Conservation (phyloP, 208 protist species). For the Porcisia deanei region DNA sequence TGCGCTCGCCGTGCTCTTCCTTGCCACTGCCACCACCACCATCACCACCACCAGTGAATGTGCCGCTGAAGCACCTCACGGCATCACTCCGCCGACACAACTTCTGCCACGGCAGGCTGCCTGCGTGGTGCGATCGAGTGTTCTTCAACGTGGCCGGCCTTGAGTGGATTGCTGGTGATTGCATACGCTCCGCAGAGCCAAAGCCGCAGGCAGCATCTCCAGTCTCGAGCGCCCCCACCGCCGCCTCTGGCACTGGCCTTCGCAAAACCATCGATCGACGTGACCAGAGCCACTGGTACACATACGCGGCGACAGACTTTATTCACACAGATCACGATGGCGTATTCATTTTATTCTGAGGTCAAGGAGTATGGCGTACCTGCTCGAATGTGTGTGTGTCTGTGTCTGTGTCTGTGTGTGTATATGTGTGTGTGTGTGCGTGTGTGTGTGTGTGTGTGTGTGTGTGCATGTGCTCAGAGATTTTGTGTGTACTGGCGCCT, state of each 20-base stretch:
- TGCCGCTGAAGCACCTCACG: conserved; percentile 23
- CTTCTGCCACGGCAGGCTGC: conserved; percentile 52
- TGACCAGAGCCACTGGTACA: conserved; percentile 25
- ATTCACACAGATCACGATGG: conserved; percentile 78
- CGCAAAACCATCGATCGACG: background rate
- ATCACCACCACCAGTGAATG: background rate
- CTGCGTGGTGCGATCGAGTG: conserved; percentile 88
- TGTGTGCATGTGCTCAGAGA: background rate
- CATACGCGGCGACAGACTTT: conserved; percentile 59
- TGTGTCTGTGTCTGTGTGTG: background rate
- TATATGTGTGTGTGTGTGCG: background rate
- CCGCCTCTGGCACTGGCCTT: background rate
- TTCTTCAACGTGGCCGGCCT: conserved; percentile 75
- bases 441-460: conserved; percentile 1
- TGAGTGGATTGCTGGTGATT: conserved; percentile 55
- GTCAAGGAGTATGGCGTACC: background rate
- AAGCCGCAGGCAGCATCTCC: conserved; percentile 2
- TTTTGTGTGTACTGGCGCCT: background rate
- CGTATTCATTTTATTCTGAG: conserved; percentile 43
- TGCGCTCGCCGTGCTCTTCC: background rate
- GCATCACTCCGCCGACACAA: conserved; percentile 20
- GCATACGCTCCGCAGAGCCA: conserved; percentile 13
- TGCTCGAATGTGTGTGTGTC: background rate
- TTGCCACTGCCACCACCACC: background rate
- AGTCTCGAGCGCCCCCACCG: background rate